Evolutionary conservation across 192 early-diverging fungal genomes (phyloP), one percentile per base, ranked within the genome.

Genomic region (Backusella circina): DNA sequence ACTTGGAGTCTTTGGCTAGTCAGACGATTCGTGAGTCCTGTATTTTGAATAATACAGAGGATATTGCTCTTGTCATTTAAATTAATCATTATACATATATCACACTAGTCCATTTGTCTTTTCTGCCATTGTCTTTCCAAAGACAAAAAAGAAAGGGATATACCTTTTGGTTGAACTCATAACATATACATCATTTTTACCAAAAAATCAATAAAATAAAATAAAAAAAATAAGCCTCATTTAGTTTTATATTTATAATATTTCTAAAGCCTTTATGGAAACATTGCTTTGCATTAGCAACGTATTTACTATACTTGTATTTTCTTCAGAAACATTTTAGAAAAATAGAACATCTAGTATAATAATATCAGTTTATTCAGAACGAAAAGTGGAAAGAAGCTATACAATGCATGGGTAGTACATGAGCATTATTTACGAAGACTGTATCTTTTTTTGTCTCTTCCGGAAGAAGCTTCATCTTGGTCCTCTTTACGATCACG

Each of bases 1-100:
- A 94, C 1, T 86, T 97, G 32, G 93, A 95, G 77, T 51, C 66
- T 65, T 83, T 94, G 37, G 79, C 81, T 23, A 93, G 93, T 67
- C 86, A 86, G 57, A 88, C 83, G 1, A 76, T 85, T 35, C 39
- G 41, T 9, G 65, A 75, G 18, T 71, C 79, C 5, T 64, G 71
- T 36, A 26, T 67, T 15, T 73, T 80, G 26, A 33, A 73, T 26
- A 77, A 39, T 30, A 33, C 33, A 30, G 35, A 73, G 23, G 74
- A 80, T 35, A 0, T 71, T 31, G 41, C 28, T 33, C 12, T 44
- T 31, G 33, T 66, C 28, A 66, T 33, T 33, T 66, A 66, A 38
- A 36, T 68, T 16, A 68, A 18, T 18, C 30, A 66, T 31, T 67
- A 33, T 67, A 18, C 15, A 66, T 33, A 66, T 66, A 32, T 66